Conservation (phyloP, 768 basidiomycete genomes). For the Dentipellis fragilis region DNA sequence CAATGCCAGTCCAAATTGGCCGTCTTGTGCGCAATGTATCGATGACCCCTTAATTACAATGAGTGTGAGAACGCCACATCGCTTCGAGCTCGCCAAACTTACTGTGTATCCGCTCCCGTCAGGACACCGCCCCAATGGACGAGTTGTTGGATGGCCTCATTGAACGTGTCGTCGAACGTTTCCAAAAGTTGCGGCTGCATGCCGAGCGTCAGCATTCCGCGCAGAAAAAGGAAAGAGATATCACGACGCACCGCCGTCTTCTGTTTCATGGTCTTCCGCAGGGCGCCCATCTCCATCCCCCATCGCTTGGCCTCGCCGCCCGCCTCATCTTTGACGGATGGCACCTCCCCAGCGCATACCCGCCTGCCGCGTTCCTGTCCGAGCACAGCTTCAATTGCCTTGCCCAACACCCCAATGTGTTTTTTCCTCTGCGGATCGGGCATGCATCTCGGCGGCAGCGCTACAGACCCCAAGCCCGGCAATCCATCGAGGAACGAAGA, state of each 20-base stretch:
- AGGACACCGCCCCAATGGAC: conserved; percentile 65
- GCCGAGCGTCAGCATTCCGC: neutral
- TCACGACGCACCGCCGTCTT: conserved; percentile 39
- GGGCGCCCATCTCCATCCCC: conserved; percentile 53
- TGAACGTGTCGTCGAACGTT: conserved; percentile 63
- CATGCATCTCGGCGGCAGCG: conserved; percentile 63
- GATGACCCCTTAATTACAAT: conserved; percentile 41
- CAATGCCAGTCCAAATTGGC: conserved; percentile 62
- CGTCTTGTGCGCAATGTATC: conserved; percentile 67
- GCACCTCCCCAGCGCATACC: conserved; percentile 47
- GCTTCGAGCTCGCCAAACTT: conserved; percentile 21
- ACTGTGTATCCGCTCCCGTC: conserved; percentile 56
- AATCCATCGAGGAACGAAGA: conserved; percentile 44
- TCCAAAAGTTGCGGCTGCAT: conserved; percentile 42
- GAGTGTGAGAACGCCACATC: conserved; percentile 2
- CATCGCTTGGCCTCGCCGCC: conserved; percentile 69
- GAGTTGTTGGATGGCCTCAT: conserved; percentile 71
- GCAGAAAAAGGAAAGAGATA: neutral
- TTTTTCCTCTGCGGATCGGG: conserved; percentile 70
- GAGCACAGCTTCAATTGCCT: conserved; percentile 54
- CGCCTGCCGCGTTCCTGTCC: conserved; percentile 54
- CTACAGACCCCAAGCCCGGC: conserved; percentile 69
- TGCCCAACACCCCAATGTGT: conserved; percentile 67
- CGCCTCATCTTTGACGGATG: conserved; percentile 31
- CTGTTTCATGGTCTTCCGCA: conserved; percentile 48